Evolutionary conservation across 1,139 yeast species (phyloP), one percentile per base, ranked within the genome.

Genomic region (Blastobotrys persicus): DNA sequence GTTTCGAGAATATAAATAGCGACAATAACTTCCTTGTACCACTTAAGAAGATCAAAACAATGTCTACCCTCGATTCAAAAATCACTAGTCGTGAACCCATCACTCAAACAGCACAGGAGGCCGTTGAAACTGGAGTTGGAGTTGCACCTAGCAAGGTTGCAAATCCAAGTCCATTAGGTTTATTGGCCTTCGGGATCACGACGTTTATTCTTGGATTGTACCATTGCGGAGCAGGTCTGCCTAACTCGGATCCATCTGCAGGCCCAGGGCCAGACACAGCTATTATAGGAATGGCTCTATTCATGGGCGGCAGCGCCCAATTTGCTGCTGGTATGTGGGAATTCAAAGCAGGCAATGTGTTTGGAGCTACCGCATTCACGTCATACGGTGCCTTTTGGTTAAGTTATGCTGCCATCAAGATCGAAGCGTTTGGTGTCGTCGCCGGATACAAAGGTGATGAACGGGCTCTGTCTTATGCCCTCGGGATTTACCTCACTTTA

Each of bases 111-210:
- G 9, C 5, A 5, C 28, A 5, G 9, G 9, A 9, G 9, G 28
- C 28, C 9, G 5, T 23, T 5, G 28, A 23, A 23, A 23, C 9
- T 23, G 28, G 28, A 5, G 28, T 5, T 23, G 28, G 5, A 6
- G 28, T 9, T 23, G 28, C 28, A 23, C 9, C 28, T 9, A 23
- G 9, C 28, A 23, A 9, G 9, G 9, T 9, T 23, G 28, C 28
- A 51, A 88, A 88, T 66, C 95, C 96, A 33, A 88, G 92, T 45
- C 96, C 96, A 1, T 73, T 88, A 50, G 96, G 96, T 12, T 74
- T 88, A 53, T 76, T 81, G 45, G 94, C 88, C 3, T 88, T 88
- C 64, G 95, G 95, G 5, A 73, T 88, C 56, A 85, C 95, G 16
- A 86, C 41, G 4, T 37, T 37, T 16, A 37, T 37, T 16, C 17